Evolutionary conservation across 129 eudicot species (phyloP), one percentile per base, ranked within the genome.

Genomic region (Calendula officinalis): DNA sequence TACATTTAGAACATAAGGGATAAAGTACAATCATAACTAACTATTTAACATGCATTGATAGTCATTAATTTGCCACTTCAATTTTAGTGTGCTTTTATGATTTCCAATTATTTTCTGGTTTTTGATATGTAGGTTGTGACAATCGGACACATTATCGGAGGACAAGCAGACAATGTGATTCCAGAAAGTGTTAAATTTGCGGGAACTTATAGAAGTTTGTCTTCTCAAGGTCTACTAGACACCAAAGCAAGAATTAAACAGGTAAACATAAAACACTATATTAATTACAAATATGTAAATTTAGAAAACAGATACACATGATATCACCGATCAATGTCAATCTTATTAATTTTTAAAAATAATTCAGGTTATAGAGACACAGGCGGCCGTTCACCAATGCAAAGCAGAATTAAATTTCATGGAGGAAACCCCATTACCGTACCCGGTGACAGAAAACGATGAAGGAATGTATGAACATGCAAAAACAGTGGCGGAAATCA

Each of bases 121-220:
- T 32, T 34, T 5, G 22, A 58, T 41, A 3, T 56, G 36, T 54
- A 84, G 91, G 91, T 84, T 36, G 84, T 81, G 72, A 75, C 82
- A 17, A 62, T 84, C 35, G 91, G 87, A 47, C 74, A 48, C 60
- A 78, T 84, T 4, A 43, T 40, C 37, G 91, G 91, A 7, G 91
- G 91, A 11, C 38, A 75, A 17, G 94, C 85, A 16, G 81, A 60
- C 41, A 84, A 82, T 74, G 88, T 82, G 16, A 87, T 84, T 42
- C 94, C 96, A 40, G 86, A 84, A 54, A 80, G 71, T 45, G 92
- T 84, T 22, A 67, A 69, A 52, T 73, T 91, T 49, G 94, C 94
- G 35, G 98, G 98, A 33, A 82, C 98, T 16, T 91, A 75, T 44
- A 68, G 98, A 46, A 87, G 86, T 70, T 12, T 80, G 79, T 80